These are phyloP conservation scores for Xylaria castorea DNA, from an alignment of 495 filamentous ascomycete genomes.

Conservation along the genomic window DNA sequence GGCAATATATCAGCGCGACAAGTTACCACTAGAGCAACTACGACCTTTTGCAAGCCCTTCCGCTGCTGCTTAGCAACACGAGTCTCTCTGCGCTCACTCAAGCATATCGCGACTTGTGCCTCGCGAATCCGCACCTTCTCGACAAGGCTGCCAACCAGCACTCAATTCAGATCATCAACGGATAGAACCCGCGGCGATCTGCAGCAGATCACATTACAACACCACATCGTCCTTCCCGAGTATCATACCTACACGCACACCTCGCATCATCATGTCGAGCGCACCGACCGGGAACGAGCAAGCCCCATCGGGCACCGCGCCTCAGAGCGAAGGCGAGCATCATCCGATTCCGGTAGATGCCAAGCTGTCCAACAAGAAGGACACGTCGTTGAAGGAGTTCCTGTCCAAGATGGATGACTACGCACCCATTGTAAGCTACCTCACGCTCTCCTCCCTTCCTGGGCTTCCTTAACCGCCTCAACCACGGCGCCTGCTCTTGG, in stretches of 20 bases:
- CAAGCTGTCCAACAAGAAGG: constrained; percentile 76
- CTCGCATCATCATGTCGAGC: constrained; percentile 32
- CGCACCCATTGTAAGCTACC: constrained; percentile 82
- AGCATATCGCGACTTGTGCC: constrained; percentile 11
- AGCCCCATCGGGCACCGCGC: constrained; percentile 33
- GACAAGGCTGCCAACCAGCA: neutral
- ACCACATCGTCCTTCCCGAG: neutral
- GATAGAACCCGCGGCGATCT: neutral
- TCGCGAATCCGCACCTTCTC: neutral
- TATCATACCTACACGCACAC: neutral
- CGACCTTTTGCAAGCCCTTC: neutral
- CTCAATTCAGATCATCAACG: neutral
- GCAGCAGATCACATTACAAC: neutral
- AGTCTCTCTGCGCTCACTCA: neutral
- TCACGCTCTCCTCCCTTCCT: neutral
- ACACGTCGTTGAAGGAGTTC: constrained; percentile 89
- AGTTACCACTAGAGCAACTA: neutral
- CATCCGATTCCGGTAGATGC: constrained; percentile 40
- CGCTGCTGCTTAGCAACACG: neutral
- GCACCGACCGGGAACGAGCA: constrained; percentile 40
- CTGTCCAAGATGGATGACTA: constrained; percentile 97
- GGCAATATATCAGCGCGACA: neutral
- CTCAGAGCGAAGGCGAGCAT: constrained; percentile 34
- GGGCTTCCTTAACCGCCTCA: neutral
- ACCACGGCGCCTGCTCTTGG: neutral